Percentiles rank a stretch among this genome's conserved stretches.
Evolutionary conservation across 78 protist species (phyloP).

Genomic region (Polysphondylium violaceum): DNA sequence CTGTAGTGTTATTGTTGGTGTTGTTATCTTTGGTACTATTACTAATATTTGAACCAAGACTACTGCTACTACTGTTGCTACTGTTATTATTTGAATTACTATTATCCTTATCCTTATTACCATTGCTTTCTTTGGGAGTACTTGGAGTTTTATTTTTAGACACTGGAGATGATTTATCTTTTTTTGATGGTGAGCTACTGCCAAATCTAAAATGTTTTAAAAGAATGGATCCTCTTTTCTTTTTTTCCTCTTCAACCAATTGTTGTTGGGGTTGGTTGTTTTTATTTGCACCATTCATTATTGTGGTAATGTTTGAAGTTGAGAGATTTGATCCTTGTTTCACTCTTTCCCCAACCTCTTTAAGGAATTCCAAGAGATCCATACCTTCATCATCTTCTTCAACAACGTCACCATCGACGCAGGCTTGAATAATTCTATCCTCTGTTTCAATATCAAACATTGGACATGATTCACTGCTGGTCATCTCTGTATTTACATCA

Average conservation of each 20-base stretch:
- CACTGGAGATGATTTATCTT: not conserved
- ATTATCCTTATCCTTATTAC: too few relatives aligned
- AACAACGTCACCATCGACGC: constrained; percentile 45
- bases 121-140: not conserved
- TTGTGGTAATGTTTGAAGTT: not conserved
- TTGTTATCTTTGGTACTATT: not conserved
- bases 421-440: constrained; percentile 43
- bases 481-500: not conserved
- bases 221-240: not conserved
- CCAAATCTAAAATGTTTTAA: constrained; percentile 12
- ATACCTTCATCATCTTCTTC: constrained; percentile 40
- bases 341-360: constrained; percentile 16
- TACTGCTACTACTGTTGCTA: not conserved
- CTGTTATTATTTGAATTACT: not conserved
- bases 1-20: not conserved
- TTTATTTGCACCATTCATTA: not conserved
- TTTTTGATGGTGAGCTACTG: not conserved
- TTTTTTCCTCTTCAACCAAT: constrained; percentile 5
- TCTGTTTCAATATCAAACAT: constrained; percentile 1
- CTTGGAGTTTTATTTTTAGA: not conserved
- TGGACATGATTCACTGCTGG: not conserved
- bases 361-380: constrained; percentile 40
- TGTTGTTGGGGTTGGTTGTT: not conserved
- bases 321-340: not conserved
- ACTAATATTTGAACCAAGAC: not conserved